These are phyloP conservation scores for Paraconiothyrium brasiliense DNA, from an alignment of 2,329 filamentous ascomycete species.

Conservation along the genomic window DNA sequence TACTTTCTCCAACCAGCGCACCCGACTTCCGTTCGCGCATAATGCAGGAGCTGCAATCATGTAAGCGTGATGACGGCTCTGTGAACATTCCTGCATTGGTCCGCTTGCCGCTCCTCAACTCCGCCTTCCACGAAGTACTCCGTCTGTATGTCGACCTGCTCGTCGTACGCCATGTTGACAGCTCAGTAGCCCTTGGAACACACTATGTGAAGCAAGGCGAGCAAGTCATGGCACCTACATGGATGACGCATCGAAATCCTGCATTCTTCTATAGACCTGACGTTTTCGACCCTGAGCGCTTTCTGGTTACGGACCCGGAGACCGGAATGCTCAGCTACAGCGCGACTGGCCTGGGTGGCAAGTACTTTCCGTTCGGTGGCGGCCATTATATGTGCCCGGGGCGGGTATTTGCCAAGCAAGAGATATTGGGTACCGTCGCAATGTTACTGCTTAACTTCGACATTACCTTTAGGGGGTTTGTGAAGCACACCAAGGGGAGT, in stretches of 20 bases:
- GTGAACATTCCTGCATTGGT: background rate
- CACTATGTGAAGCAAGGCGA: conserved; percentile 2
- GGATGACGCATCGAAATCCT: conserved; percentile 10
- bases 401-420: conserved; percentile 5
- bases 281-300: conserved; percentile 4
- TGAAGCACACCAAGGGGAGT: background rate
- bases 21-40: conserved; percentile 1
- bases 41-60: conserved; percentile 6
- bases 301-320: background rate
- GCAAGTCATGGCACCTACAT: conserved; percentile 7
- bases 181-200: background rate
- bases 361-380: conserved; percentile 3
- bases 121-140: conserved; percentile 6
- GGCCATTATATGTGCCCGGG: conserved; percentile 8
- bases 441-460: conserved; percentile 9
- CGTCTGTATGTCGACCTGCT: conserved; percentile 8
- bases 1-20: background rate
- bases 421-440: conserved; percentile 2
- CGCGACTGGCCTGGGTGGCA: background rate
- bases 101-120: background rate
- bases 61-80: background rate
- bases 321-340: conserved; percentile 1
- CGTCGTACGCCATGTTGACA: conserved; percentile 3
- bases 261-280: conserved; percentile 1
- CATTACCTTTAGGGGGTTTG: background rate